Base-by-base conservation (phyloP, 805 yeast genomes). In the Pichia cephalocereana region DNA sequence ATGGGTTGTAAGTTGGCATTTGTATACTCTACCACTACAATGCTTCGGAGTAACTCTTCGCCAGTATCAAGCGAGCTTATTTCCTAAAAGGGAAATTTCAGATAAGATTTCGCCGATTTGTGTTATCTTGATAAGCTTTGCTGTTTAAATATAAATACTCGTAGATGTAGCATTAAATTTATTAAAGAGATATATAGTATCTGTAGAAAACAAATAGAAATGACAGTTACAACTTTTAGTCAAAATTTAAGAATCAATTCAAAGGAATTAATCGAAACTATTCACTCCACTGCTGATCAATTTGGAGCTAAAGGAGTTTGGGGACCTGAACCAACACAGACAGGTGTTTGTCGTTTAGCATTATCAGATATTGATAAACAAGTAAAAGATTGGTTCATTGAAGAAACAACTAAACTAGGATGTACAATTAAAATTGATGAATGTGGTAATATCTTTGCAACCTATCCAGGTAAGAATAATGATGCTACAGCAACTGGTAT, bases 331-430 rank as follows among this genome's bases (percentile, higher is more conserved):
- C 52, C 67, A 6, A 76, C 81, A 4, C 77, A 82, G 46, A 82
- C 86, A 8, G 89, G 89, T 11, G 82, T 82, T 53, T 75, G 85
- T 51, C 69, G 89, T 51, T 64, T 83, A 41, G 80, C 88, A 0
- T 70, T 83, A 17, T 64, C 75, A 26, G 85, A 80, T 52, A 73
- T 75, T 36, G 89, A 83, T 56, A 80, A 80, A 54, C 61, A 68
- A 31, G 83, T 83, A 17, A 72, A 82, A 50, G 83, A 82, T 53
- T 82, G 88, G 88, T 77, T 81, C 54, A 67, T 76, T 32, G 57
- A 54, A 11, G 84, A 82, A 57, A 69, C 78, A 5, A 67, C 67
- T 46, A 47, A 60, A 8, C 59, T 81, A 36, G 87, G 86, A 0
- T 83, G 88, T 58, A 59, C 66, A 31, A 71, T 82, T 30, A 75